A percentile compares a stretch with the other conserved stretches of the same genome.
Evolutionary conservation across 2,329 filamentous ascomycete genomes (phyloP).

Genomic region (Aureobasidium namibiae): DNA sequence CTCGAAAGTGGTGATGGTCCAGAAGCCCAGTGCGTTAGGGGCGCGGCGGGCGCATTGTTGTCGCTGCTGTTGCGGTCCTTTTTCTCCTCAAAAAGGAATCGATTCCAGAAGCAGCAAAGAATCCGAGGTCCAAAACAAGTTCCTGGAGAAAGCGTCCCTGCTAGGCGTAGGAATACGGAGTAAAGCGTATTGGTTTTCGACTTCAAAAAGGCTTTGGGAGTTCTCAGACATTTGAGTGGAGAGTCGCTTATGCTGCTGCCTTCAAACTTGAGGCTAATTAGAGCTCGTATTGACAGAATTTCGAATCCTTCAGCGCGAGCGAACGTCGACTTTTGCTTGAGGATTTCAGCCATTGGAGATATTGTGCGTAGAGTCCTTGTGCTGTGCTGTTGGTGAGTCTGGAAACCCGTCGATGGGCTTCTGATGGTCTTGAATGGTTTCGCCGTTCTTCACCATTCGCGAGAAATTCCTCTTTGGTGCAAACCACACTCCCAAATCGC

Average conservation of each 20-base stretch:
- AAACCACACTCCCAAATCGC: neutral
- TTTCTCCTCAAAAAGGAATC: neutral
- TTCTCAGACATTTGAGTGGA: neutral
- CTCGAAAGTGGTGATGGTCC: neutral
- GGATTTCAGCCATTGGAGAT: neutral
- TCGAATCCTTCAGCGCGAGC: neutral
- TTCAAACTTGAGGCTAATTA: neutral
- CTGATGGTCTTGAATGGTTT: neutral
- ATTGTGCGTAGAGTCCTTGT: neutral
- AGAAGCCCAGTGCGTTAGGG: neutral
- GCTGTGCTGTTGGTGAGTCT: neutral
- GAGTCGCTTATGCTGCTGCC: neutral
- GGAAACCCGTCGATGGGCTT: neutral
- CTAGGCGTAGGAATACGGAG: neutral
- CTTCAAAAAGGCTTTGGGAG: neutral
- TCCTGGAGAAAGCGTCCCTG: neutral
- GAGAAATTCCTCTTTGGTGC: neutral
- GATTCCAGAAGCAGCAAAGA: neutral
- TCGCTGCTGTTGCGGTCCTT: neutral
- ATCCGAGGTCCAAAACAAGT: neutral
- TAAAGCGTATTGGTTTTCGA: too few species aligned
- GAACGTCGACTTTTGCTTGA: neutral
- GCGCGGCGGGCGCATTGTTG: neutral
- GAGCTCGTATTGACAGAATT: neutral
- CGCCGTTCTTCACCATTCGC: neutral